phyloP scores from a whole-genome alignment of 768 basidiomycete species.

The Cystobasidium onofrii region DNA sequence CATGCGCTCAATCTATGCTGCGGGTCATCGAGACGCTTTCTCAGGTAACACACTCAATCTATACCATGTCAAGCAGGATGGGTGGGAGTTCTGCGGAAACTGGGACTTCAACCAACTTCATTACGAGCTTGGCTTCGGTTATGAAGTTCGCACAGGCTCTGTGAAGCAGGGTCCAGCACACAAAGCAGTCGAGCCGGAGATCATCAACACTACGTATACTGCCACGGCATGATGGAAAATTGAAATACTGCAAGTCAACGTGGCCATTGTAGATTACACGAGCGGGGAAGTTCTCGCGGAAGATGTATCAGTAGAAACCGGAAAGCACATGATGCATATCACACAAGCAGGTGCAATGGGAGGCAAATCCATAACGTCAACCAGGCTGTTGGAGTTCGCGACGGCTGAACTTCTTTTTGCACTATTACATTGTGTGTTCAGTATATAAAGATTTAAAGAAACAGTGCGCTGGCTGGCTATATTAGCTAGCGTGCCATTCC shows the following conservation, averaged over 20 bases:
- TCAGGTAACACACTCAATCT: slow-evolving; percentile 94
- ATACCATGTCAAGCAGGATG: slow-evolving; percentile 87
- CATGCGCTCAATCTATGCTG: slow-evolving; percentile 86
- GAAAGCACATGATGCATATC: background rate
- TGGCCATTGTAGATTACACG: background rate
- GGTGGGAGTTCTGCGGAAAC: slow-evolving; percentile 75
- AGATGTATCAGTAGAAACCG: background rate
- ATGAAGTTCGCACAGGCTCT: slow-evolving; percentile 20
- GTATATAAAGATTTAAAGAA: too few relatives aligned
- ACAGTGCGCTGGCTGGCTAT: too few relatives aligned
- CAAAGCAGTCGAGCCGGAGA: slow-evolving; percentile 4
- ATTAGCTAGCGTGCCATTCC: background rate
- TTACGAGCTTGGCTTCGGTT: slow-evolving; percentile 33
- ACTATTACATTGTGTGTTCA: background rate
- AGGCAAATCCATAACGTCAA: too few relatives aligned
- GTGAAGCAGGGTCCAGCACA: background rate
- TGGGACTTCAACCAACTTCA: slow-evolving; percentile 35
- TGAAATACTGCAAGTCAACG: background rate
- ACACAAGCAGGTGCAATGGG: too few relatives aligned
- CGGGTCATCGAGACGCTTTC: slow-evolving; percentile 91
- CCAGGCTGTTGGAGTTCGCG: too few relatives aligned
- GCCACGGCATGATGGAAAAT: slow-evolving; percentile 3
- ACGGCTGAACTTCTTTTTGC: background rate
- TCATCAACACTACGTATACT: slow-evolving; percentile 2
- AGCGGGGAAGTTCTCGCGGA: background rate